phyloP scores from a whole-genome alignment of 2,329 filamentous ascomycete species.

The Fusarium sterilihyphosum region DNA sequence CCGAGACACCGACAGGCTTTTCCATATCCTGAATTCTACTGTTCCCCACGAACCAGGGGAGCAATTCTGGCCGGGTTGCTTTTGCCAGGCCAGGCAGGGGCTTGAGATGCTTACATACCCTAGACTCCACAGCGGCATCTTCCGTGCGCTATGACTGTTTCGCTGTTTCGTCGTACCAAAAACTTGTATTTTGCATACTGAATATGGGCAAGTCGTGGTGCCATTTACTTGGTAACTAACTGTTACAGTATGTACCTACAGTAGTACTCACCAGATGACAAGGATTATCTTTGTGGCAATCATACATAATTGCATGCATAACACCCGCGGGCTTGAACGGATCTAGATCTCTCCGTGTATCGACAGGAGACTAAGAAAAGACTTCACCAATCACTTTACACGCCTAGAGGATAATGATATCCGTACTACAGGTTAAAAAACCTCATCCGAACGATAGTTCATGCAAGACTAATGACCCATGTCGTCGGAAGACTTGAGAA shows the following conservation, averaged over 20 bases:
- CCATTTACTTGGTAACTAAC: not conserved
- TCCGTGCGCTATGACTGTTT: not conserved
- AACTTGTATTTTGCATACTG: not conserved
- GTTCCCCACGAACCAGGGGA: conserved; percentile 17
- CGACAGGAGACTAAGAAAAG: not conserved
- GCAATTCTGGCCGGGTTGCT: not conserved
- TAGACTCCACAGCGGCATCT: not conserved
- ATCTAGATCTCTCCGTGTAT: not conserved
- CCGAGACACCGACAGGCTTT: not conserved
- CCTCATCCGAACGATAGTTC: not conserved
- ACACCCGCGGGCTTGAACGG: not conserved
- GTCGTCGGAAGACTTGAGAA: not conserved
- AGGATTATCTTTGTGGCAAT: not conserved
- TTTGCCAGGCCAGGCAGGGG: not conserved
- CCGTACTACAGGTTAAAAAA: not conserved
- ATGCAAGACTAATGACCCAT: not conserved
- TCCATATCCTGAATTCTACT: not conserved
- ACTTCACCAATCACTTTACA: not conserved
- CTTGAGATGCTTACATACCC: not conserved
- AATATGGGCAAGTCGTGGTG: conserved; percentile 1
- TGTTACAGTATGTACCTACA: not conserved
- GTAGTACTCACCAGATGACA: not conserved
- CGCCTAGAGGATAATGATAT: not conserved
- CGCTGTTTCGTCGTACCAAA: not conserved
- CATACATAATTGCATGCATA: not conserved